A percentile compares a stretch with the other conserved stretches of the same genome.
These are phyloP conservation scores for Xylaria arbuscula DNA, from an alignment of 2,329 filamentous ascomycete species.

Conservation along the genomic window DNA sequence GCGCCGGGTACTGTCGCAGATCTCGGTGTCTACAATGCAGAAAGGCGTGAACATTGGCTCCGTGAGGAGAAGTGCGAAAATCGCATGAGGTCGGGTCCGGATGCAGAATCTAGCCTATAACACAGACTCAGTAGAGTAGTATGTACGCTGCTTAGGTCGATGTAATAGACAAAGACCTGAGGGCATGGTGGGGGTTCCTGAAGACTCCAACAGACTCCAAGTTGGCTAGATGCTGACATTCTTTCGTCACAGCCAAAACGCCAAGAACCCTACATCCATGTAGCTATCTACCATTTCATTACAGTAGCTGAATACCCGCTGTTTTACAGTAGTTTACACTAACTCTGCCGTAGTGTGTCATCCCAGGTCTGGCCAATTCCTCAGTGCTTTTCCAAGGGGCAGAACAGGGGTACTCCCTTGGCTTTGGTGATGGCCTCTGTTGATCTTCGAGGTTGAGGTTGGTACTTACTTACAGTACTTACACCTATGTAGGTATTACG, in stretches of 20 bases:
- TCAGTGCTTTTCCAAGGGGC: no score
- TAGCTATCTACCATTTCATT: background rate
- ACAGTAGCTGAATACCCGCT: no score
- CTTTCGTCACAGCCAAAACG: slow-evolving; percentile 23
- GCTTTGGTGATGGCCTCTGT: no score
- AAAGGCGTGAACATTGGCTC: background rate
- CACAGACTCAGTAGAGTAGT: background rate
- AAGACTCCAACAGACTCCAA: background rate
- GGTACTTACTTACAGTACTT: no score
- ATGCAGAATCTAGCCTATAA: slow-evolving; percentile 7
- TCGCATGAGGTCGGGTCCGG: slow-evolving; percentile 23
- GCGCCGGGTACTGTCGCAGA: background rate
- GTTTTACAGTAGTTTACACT: no score
- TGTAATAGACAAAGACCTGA: background rate
- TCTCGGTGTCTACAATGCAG: background rate
- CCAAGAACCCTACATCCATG: slow-evolving; percentile 3
- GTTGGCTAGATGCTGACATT: slow-evolving; percentile 14
- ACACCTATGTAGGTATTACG: no score
- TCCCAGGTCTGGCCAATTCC: no score
- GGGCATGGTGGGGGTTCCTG: slow-evolving; percentile 26
- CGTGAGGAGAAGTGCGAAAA: slow-evolving; percentile 7
- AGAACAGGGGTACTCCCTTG: no score
- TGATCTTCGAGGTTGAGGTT: no score
- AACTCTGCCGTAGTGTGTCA: no score
- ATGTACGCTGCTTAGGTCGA: background rate